Conservation (phyloP, 495 filamentous ascomycete species). For the Aspergillus heteromorphus region DNA sequence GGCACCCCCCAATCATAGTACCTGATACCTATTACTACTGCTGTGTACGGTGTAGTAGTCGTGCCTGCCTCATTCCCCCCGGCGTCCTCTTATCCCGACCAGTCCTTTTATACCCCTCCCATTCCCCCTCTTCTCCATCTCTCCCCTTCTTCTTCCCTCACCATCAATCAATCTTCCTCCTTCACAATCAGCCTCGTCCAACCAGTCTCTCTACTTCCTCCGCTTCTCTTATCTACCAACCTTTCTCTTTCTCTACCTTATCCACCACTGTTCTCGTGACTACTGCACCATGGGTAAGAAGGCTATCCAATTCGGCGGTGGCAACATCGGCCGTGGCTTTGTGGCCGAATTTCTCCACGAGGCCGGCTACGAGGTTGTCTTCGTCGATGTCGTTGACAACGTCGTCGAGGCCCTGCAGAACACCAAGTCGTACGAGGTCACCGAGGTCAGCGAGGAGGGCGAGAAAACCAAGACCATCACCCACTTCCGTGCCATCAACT, state of each 20-base stretch:
- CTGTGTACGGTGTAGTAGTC: not conserved
- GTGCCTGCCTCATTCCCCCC: not conserved
- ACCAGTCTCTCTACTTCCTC: constrained; percentile 1
- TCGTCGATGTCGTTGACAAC: constrained; percentile 82
- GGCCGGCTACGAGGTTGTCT: constrained; percentile 82
- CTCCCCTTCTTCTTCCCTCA: not conserved
- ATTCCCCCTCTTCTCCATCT: not conserved
- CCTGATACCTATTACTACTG: too few species aligned
- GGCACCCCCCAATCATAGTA: too few species aligned
- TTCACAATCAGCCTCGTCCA: constrained; percentile 7
- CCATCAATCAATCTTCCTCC: not conserved
- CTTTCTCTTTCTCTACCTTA: not conserved
- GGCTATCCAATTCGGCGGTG: constrained; percentile 89
- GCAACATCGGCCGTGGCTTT: constrained; percentile 76
- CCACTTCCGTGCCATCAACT: constrained; percentile 95
- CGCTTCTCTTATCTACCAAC: not conserved
- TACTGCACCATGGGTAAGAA: constrained; percentile 60
- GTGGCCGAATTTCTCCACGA: constrained; percentile 71
- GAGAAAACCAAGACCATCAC: constrained; percentile 77
- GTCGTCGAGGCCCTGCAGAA: constrained; percentile 73
- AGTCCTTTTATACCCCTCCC: not conserved
- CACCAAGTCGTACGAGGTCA: constrained; percentile 75
- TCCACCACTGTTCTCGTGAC: constrained; percentile 2
- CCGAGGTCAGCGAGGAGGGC: constrained; percentile 83
- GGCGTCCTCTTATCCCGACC: not conserved